These are phyloP conservation scores for Anthostomella pinea DNA, from an alignment of 2,329 filamentous ascomycete genomes.

Conservation along the genomic window DNA sequence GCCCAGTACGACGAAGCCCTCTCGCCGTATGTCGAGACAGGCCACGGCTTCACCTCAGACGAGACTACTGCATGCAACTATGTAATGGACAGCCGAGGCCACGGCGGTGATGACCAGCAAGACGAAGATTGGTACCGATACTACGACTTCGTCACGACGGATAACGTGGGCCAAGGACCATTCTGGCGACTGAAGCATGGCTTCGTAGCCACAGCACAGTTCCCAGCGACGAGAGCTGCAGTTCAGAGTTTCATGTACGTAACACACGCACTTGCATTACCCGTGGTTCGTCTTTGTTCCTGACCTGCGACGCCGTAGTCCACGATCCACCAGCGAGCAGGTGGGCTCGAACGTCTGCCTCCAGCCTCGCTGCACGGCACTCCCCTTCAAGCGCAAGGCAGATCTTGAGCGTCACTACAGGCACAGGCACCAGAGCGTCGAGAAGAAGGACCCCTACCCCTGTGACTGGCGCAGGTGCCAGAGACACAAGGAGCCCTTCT, in stretches of 20 bases:
- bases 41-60: neutral
- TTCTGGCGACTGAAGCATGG: slow-evolving; percentile 21
- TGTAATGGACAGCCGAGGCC: slow-evolving; percentile 3
- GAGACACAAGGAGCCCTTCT: slow-evolving; percentile 46
- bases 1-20: slow-evolving; percentile 1
- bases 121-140: slow-evolving; percentile 9
- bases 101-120: slow-evolving; percentile 2
- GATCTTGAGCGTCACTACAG: slow-evolving; percentile 54
- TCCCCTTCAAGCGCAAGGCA: slow-evolving; percentile 49
- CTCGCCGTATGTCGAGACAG: neutral
- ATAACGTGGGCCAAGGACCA: slow-evolving; percentile 16
- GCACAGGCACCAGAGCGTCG: slow-evolving; percentile 44
- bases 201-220: slow-evolving; percentile 6
- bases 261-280: slow-evolving; percentile 3
- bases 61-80: slow-evolving; percentile 6
- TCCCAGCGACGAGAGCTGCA: slow-evolving; percentile 10
- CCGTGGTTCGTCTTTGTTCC: neutral
- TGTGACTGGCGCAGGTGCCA: slow-evolving; percentile 53
- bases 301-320: slow-evolving; percentile 5
- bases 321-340: slow-evolving; percentile 10
- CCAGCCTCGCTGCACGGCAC: slow-evolving; percentile 36
- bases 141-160: slow-evolving; percentile 21
- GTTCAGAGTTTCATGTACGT: slow-evolving; percentile 10
- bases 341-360: slow-evolving; percentile 20
- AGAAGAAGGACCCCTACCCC: slow-evolving; percentile 40